Evolutionary conservation across 192 early-diverging fungal species (phyloP).

Genomic region (Umbelopsis sp.): DNA sequence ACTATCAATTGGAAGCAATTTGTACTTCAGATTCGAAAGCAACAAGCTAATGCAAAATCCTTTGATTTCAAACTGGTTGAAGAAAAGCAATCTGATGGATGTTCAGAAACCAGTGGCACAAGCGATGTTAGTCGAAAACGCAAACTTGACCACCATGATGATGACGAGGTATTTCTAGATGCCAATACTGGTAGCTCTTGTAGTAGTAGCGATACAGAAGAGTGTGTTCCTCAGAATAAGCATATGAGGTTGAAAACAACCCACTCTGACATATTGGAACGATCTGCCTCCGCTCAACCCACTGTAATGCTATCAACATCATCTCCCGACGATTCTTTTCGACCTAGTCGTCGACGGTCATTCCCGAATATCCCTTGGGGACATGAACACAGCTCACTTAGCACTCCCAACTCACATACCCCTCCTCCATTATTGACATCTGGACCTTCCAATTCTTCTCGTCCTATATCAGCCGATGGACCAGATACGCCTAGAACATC

Average conservation of each 20-base stretch:
- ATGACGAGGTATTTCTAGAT: not conserved
- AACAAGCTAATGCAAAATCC: slow-evolving; percentile 10
- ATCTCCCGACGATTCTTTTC: not conserved
- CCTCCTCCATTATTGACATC: not conserved
- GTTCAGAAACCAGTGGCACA: slow-evolving; percentile 7
- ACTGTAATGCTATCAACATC: not conserved
- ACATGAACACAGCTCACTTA: not conserved
- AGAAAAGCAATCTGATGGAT: not conserved
- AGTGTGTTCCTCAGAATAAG: not conserved
- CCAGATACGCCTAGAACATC: slow-evolving; percentile 11
- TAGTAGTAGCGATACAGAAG: slow-evolving; percentile 11
- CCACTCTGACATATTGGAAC: not conserved
- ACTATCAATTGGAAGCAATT: slow-evolving; percentile 36
- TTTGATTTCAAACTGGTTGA: slow-evolving; percentile 21
- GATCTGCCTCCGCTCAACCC: slow-evolving; percentile 1
- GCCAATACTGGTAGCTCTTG: not conserved
- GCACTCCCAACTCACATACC: not conserved
- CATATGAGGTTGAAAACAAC: not conserved
- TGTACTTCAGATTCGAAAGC: slow-evolving; percentile 30
- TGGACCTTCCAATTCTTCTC: not conserved
- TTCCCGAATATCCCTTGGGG: slow-evolving; percentile 16
- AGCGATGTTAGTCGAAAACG: slow-evolving; percentile 17
- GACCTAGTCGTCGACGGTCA: not conserved
- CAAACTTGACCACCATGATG: slow-evolving; percentile 14
- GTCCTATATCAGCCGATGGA: not conserved